These are phyloP conservation scores for Epichloe sibirici DNA, from an alignment of 2,329 filamentous ascomycete species.

Conservation along the genomic window DNA sequence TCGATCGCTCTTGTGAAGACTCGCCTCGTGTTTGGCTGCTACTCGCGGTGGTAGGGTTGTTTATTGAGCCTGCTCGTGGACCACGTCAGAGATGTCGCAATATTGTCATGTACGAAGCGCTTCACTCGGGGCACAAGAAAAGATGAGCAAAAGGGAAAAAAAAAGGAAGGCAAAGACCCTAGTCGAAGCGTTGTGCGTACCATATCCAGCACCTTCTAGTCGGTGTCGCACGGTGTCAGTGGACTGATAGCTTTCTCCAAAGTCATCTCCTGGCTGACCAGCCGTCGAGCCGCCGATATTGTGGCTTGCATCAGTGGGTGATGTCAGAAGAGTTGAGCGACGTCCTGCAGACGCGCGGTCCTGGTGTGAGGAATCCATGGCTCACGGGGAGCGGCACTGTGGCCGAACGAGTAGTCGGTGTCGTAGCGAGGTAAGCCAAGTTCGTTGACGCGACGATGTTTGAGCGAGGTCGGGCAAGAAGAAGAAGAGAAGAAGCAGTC, in stretches of 20 bases:
- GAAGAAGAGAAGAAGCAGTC: not conserved
- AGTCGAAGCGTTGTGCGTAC: slow-evolving; percentile 23
- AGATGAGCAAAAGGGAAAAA: not conserved
- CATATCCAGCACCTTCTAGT: slow-evolving; percentile 39
- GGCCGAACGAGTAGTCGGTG: slow-evolving; percentile 5
- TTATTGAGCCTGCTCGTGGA: slow-evolving; percentile 9
- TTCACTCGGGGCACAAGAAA: not conserved
- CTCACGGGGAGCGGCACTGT: slow-evolving; percentile 7
- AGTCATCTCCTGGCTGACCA: slow-evolving; percentile 28
- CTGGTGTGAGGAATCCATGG: slow-evolving; percentile 32
- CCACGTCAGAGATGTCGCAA: not conserved
- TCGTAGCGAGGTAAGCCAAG: not conserved
- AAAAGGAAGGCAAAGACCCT: not conserved
- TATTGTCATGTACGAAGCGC: not conserved
- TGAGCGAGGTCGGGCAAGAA: not conserved
- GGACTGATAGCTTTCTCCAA: slow-evolving; percentile 44
- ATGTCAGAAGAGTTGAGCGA: slow-evolving; percentile 25
- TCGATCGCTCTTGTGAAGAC: slow-evolving; percentile 23
- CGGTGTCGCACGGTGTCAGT: slow-evolving; percentile 48
- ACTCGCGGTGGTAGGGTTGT: slow-evolving; percentile 11
- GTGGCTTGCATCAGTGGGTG: slow-evolving; percentile 38
- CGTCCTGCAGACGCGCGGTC: slow-evolving; percentile 24
- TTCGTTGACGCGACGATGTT: not conserved
- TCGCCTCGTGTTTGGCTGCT: slow-evolving; percentile 23
- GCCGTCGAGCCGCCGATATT: slow-evolving; percentile 25